Base-by-base conservation (phyloP, 2,329 filamentous ascomycete species). In the Talaromyces sp. region DNA sequence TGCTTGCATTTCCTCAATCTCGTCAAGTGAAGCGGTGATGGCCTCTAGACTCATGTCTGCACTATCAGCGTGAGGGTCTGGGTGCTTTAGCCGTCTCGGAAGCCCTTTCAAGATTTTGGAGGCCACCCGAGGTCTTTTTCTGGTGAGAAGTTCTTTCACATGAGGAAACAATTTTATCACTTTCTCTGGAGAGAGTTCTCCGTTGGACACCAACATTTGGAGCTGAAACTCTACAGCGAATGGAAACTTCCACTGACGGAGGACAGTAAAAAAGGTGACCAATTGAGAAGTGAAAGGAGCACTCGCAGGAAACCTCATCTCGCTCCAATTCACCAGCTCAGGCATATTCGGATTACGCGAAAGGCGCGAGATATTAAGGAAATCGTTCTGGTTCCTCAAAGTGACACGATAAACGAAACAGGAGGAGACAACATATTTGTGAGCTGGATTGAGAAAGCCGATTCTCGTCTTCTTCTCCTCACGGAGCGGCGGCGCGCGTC, bases 151-250 rank as follows among this genome's bases (percentile, higher is more conserved):
- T 0, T 66, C 46, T 3, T 75, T 70, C 1, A 89, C 75, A 1
- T 76, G 66, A 0, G 75, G 69, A 1, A 86, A 71, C 5, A 91
- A 69, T 1, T 70, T 65, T 0, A 77, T 54, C 0, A 86, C 84
- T 1, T 76, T 82, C 0, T 69, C 67, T 0, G 89, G 88, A 12
- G 84, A 77, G 1, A 92, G 77, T 61, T 83, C 85, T 23, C 84
- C 85, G 66, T 89, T 89, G 68, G 82, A 79, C 0, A 86, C 84
- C 5, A 93, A 74, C 16, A 81, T 82, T 58, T 88, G 82, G 5
- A 90, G 75, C 67, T 90, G 87, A 68, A 86, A 89, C 5, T 84
- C 77, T 0, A 87, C 69, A 0, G 75, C 71, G 65, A 86, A 90
- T 5, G 83, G 75, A 62, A 85, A 67, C 1, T 66, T 72, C 7